A percentile compares a stretch with the other conserved stretches of the same genome.
These are phyloP conservation scores for Penicillium odoratum DNA, from an alignment of 495 filamentous ascomycete genomes.

Conservation along the genomic window DNA sequence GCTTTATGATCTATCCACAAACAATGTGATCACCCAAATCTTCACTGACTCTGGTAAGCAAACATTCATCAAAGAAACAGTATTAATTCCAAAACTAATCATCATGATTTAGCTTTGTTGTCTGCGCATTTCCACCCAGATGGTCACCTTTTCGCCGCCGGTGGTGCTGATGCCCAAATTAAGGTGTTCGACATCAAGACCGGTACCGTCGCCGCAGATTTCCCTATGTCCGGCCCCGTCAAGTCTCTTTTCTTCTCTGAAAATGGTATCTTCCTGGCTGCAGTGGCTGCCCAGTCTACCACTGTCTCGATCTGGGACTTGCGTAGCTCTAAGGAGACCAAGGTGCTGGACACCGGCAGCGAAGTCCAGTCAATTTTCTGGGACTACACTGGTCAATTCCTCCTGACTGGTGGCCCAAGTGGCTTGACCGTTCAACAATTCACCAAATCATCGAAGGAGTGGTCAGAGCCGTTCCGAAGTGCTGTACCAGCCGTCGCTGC, in stretches of 20 bases:
- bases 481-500: slow-evolving; percentile 72
- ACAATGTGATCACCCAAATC: slow-evolving; percentile 68
- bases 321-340: slow-evolving; percentile 73
- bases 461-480: slow-evolving; percentile 81
- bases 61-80: neutral
- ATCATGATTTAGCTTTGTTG: slow-evolving; percentile 61
- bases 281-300: slow-evolving; percentile 67
- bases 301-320: slow-evolving; percentile 87
- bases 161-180: slow-evolving; percentile 72
- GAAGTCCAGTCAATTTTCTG: slow-evolving; percentile 71
- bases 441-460: slow-evolving; percentile 75
- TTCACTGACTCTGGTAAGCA: slow-evolving; percentile 79
- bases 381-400: slow-evolving; percentile 95
- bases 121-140: slow-evolving; percentile 90
- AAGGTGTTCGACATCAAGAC: slow-evolving; percentile 83
- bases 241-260: slow-evolving; percentile 85
- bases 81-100: slow-evolving; percentile 1
- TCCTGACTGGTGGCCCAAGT: slow-evolving; percentile 76
- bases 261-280: slow-evolving; percentile 95
- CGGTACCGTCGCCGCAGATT: slow-evolving; percentile 67
- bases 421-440: slow-evolving; percentile 88
- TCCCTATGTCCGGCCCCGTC: slow-evolving; percentile 65
- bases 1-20: slow-evolving; percentile 75
- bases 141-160: slow-evolving; percentile 87
- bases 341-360: slow-evolving; percentile 80